These are phyloP conservation scores for Solanum paucissectum DNA, from an alignment of 257 asterid genomes.

Conservation along the genomic window DNA sequence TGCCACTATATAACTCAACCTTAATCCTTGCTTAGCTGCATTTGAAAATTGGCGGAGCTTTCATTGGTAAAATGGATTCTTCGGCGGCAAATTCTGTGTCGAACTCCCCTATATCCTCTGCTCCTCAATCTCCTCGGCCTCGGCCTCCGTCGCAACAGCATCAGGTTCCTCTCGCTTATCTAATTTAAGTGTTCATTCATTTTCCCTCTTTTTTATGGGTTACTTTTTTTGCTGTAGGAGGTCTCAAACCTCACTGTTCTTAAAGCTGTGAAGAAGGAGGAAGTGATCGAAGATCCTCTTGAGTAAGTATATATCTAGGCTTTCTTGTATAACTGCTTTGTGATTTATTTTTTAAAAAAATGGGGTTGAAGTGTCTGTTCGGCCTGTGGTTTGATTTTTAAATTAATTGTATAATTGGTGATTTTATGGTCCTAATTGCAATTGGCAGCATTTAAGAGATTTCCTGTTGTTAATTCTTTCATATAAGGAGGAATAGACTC, in stretches of 20 bases:
- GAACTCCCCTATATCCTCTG: constrained; percentile 2
- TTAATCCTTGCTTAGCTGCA: background rate
- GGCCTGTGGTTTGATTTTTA: background rate
- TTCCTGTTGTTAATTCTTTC: background rate
- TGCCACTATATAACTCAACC: background rate
- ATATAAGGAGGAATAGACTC: background rate
- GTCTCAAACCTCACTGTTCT: background rate
- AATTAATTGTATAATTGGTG: background rate
- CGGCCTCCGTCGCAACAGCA: background rate
- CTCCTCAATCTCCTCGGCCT: background rate
- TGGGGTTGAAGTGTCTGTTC: background rate
- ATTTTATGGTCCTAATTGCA: background rate
- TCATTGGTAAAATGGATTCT: background rate
- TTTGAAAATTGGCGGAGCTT: background rate
- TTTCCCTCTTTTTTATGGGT: background rate
- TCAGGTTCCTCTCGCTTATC: background rate
- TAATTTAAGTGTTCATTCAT: background rate
- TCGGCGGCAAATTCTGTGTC: background rate
- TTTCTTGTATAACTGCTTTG: background rate
- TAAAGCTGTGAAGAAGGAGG: background rate
- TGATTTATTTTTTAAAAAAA: background rate
- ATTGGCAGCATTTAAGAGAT: background rate
- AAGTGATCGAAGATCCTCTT: background rate
- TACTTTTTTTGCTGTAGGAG: background rate
- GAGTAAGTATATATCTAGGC: background rate